Conservation (phyloP, 2,329 filamentous ascomycete genomes). For the Aureobasidium sp. region DNA sequence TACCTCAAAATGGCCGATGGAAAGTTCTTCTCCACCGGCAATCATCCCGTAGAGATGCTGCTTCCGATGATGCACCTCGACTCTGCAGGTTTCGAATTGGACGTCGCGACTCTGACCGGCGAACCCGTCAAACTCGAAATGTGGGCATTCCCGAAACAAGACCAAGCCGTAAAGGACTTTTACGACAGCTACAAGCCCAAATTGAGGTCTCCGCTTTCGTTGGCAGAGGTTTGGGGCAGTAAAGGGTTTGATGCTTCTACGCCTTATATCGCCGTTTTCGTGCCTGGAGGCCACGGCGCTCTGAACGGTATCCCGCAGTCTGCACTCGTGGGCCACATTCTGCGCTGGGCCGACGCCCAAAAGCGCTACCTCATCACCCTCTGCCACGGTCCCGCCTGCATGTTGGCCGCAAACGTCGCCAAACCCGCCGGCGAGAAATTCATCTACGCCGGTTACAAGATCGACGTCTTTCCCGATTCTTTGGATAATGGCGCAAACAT, state of each 20-base stretch:
- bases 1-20: background rate
- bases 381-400: constrained; percentile 4
- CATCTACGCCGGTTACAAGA: constrained; percentile 5
- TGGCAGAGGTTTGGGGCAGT: background rate
- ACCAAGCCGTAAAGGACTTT: background rate
- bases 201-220: background rate
- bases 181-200: constrained; percentile 2
- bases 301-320: constrained; percentile 3
- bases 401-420: background rate
- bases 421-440: background rate
- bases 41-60: constrained; percentile 5
- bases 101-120: background rate
- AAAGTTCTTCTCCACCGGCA: constrained; percentile 5
- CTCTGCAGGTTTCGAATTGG: background rate
- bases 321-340: background rate
- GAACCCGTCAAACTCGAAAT: background rate
- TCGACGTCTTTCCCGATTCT: constrained; percentile 5
- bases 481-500: background rate
- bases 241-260: background rate
- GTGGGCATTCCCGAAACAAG: background rate
- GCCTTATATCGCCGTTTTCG: background rate
- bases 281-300: constrained; percentile 3
- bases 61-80: background rate
- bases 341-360: background rate
- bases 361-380: background rate